Percentiles rank a stretch among this genome's conserved stretches.
Evolutionary conservation across 139 green algal genomes (phyloP).

Genomic region (Chlorella sp.): DNA sequence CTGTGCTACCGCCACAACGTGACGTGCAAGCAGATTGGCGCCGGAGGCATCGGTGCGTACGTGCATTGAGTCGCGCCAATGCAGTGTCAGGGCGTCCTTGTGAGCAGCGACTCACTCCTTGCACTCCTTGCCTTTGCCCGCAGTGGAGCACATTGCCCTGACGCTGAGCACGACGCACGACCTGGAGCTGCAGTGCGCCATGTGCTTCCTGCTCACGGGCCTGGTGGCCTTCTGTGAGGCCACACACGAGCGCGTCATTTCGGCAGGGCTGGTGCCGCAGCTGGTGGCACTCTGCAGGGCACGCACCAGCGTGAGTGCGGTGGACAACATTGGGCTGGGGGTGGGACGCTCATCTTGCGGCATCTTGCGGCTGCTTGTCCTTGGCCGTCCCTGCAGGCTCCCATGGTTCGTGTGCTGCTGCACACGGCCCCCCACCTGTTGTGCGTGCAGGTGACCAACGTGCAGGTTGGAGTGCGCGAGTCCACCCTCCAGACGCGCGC

Average conservation of each 20-base stretch:
- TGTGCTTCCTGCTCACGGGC: conserved; percentile 35
- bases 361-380: neutral
- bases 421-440: neutral
- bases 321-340: too few relatives aligned
- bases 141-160: conserved; percentile 21
- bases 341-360: neutral
- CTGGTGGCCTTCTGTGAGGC: conserved; percentile 24
- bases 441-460: neutral
- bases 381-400: neutral
- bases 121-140: neutral
- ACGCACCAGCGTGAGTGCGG: too few relatives aligned
- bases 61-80: too few relatives aligned
- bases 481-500: conserved; percentile 27
- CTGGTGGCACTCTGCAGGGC: conserved; percentile 1
- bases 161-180: neutral
- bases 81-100: too few relatives aligned
- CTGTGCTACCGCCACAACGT: conserved; percentile 30
- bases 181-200: conserved; percentile 18
- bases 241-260: conserved; percentile 23
- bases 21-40: conserved; percentile 21
- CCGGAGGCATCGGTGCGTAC: conserved; percentile 16
- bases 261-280: conserved; percentile 13
- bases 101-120: too few relatives aligned
- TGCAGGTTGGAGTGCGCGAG: neutral
- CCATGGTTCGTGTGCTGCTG: neutral